These are phyloP conservation scores for Wickerhamomyces subpelliculosus DNA, from an alignment of 805 yeast species.

Conservation along the genomic window DNA sequence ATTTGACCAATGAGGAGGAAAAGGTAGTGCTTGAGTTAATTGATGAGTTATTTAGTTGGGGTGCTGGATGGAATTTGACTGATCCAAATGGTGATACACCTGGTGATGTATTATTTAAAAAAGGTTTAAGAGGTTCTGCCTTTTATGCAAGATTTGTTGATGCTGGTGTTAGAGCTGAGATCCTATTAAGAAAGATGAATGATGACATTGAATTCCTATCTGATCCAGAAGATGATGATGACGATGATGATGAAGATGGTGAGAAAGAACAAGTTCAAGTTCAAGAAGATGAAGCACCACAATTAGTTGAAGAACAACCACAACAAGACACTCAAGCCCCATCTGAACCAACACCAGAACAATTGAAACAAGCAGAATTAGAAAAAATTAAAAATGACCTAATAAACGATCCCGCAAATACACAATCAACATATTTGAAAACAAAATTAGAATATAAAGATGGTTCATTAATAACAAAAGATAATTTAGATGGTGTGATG, in stretches of 20 bases:
- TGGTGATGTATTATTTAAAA: constrained; percentile 66
- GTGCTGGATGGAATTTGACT: constrained; percentile 87
- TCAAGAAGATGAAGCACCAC: constrained; percentile 13
- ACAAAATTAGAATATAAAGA: constrained; percentile 64
- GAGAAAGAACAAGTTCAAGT: constrained; percentile 15
- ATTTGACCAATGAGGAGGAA: constrained; percentile 35
- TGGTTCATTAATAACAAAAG: constrained; percentile 64
- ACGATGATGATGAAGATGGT: constrained; percentile 15
- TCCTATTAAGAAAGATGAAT: constrained; percentile 63
- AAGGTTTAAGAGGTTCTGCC: constrained; percentile 34
- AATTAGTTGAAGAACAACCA: constrained; percentile 14
- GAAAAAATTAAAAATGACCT: constrained; percentile 17
- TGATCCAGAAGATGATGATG: constrained; percentile 17
- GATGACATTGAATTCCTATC: constrained; percentile 60
- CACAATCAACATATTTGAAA: constrained; percentile 56
- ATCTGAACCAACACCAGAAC: constrained; percentile 8
- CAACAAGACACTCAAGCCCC: too few relatives aligned
- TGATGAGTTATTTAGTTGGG: constrained; percentile 64
- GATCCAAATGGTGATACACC: constrained; percentile 74
- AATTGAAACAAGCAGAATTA: constrained; percentile 10
- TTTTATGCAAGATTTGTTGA: constrained; percentile 50
- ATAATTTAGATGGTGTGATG: constrained; percentile 86
- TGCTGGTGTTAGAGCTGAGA: constrained; percentile 89
- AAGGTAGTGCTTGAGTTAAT: constrained; percentile 47
- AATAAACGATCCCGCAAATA: constrained; percentile 50